Conservation (phyloP, 1,284 basidiomycete genomes). For the Microbotryum silenes-acaulis region DNA sequence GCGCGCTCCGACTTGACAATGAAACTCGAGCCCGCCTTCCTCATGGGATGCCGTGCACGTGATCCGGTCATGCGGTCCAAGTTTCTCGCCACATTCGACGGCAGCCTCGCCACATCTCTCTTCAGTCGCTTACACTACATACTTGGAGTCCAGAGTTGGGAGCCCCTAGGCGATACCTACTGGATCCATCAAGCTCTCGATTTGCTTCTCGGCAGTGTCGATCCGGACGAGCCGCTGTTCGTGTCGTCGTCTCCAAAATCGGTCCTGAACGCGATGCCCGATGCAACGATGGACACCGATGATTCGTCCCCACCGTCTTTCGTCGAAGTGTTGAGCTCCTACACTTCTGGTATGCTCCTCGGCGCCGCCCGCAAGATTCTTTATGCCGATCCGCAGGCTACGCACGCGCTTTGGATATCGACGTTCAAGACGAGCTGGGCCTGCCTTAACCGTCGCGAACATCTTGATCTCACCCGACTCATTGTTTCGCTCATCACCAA, state of each 20-base stretch:
- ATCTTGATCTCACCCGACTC: conserved; percentile 79
- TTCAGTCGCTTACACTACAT: conserved; percentile 81
- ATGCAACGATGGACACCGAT: neutral
- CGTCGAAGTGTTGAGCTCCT: conserved; percentile 24
- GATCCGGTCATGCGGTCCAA: conserved; percentile 71
- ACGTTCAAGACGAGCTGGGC: conserved; percentile 86
- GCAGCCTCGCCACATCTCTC: conserved; percentile 75
- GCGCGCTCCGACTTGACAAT: conserved; percentile 90
- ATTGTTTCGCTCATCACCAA: conserved; percentile 85
- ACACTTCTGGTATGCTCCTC: conserved; percentile 50
- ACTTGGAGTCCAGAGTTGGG: conserved; percentile 92
- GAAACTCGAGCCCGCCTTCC: conserved; percentile 84
- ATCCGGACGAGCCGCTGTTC: conserved; percentile 50
- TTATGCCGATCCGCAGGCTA: conserved; percentile 67
- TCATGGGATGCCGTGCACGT: conserved; percentile 80
- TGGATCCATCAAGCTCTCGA: conserved; percentile 93
- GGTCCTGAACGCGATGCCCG: neutral
- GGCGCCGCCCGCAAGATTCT: conserved; percentile 73
- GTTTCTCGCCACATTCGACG: conserved; percentile 86
- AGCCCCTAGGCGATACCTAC: conserved; percentile 81
- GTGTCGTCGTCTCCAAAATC: conserved; percentile 3
- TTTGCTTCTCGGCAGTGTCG: conserved; percentile 75
- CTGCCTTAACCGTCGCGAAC: conserved; percentile 75
- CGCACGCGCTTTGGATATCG: conserved; percentile 83
- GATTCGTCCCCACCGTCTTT: conserved; percentile 17